A percentile compares a stretch with the other conserved stretches of the same genome.
Evolutionary conservation across 768 basidiomycete species (phyloP).

Genomic region (Sistotremastrum niveocremeum): DNA sequence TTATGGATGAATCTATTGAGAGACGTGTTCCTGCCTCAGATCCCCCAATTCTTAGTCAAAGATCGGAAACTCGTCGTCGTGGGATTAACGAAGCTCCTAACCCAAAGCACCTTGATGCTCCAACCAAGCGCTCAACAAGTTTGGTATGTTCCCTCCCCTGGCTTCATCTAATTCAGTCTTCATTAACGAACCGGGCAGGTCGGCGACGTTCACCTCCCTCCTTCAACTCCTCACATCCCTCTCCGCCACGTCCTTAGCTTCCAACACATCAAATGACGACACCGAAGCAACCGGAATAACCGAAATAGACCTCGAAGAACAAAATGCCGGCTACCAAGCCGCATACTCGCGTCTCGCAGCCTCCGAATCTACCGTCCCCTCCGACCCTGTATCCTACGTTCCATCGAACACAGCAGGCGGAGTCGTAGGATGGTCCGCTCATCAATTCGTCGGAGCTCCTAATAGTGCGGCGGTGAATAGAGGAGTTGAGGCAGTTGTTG

Average conservation of each 20-base stretch:
- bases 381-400: slow-evolving; percentile 52
- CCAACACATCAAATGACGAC: slow-evolving; percentile 26
- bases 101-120: slow-evolving; percentile 58
- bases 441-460: too few relatives aligned
- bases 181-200: slow-evolving; percentile 31
- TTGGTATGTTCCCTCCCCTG: slow-evolving; percentile 36
- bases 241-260: slow-evolving; percentile 21
- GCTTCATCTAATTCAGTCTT: neutral
- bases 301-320: slow-evolving; percentile 82
- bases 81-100: slow-evolving; percentile 67
- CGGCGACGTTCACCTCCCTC: slow-evolving; percentile 51
- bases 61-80: slow-evolving; percentile 78
- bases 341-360: slow-evolving; percentile 88
- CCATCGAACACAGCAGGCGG: too few relatives aligned
- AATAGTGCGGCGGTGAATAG: too few relatives aligned
- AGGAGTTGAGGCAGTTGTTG: too few relatives aligned
- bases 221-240: slow-evolving; percentile 65
- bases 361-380: slow-evolving; percentile 36
- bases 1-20: slow-evolving; percentile 71
- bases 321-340: slow-evolving; percentile 82
- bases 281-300: slow-evolving; percentile 41
- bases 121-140: slow-evolving; percentile 43
- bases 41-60: slow-evolving; percentile 65
- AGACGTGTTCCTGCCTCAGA: slow-evolving; percentile 69
- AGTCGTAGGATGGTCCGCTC: too few relatives aligned